Evolutionary conservation across 2,329 filamentous ascomycete species (phyloP).

Genomic region (Cadophora sp.): DNA sequence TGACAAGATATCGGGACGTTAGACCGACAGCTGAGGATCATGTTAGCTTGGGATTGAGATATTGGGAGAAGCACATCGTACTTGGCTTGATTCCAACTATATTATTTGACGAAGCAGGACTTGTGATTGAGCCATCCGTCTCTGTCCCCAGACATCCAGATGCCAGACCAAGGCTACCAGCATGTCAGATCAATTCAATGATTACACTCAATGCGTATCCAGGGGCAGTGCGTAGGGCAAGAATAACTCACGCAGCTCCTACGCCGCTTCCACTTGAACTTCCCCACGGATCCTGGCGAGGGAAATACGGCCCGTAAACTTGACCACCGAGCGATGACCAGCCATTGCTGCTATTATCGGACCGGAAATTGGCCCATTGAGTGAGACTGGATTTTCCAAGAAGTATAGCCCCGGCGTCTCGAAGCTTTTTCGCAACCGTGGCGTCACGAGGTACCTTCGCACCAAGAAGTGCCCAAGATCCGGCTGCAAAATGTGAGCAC

Average conservation of each 20-base stretch:
- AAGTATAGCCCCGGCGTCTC: constrained; percentile 38
- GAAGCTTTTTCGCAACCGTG: constrained; percentile 37
- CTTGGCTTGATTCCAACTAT: constrained; percentile 57
- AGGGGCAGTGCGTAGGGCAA: no score
- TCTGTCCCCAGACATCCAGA: constrained; percentile 66
- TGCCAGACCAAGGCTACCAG: constrained; percentile 58
- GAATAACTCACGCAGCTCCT: constrained; percentile 49
- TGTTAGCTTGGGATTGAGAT: not conserved
- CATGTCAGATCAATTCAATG: not conserved
- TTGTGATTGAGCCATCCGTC: constrained; percentile 70
- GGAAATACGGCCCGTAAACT: constrained; percentile 65
- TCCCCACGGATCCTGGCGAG: constrained; percentile 65
- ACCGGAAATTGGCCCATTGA: constrained; percentile 64
- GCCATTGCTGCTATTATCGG: constrained; percentile 62
- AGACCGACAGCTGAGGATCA: constrained; percentile 65
- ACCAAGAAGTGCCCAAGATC: constrained; percentile 37
- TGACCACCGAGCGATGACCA: constrained; percentile 72
- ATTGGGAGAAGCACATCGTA: constrained; percentile 54
- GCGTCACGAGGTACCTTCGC: constrained; percentile 39
- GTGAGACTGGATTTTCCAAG: constrained; percentile 54
- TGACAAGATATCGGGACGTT: constrained; percentile 66
- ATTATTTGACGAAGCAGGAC: constrained; percentile 60
- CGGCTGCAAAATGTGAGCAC: constrained; percentile 21
- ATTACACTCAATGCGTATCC: no score
- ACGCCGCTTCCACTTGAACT: constrained; percentile 70